phyloP scores from a whole-genome alignment of 495 filamentous ascomycete genomes.

The Annulohypoxylon nitens region DNA sequence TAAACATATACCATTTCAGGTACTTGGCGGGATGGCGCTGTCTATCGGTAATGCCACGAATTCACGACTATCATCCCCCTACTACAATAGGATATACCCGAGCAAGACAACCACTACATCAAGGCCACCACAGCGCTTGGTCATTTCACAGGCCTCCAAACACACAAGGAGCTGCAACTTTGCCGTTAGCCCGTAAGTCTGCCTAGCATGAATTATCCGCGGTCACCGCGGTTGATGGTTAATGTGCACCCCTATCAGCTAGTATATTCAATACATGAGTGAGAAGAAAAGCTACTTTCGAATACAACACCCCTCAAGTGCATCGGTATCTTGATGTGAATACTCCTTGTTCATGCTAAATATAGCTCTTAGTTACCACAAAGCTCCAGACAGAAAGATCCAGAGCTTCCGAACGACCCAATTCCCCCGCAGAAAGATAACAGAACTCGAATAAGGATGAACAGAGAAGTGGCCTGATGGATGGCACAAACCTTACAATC shows the following conservation, averaged over 20 bases:
- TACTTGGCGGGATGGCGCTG: conserved; percentile 47
- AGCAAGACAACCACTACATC: conserved; percentile 56
- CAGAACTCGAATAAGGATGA: neutral
- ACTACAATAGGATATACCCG: conserved; percentile 51
- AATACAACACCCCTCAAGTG: conserved; percentile 51
- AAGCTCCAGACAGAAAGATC: neutral
- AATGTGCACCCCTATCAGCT: neutral
- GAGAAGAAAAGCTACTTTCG: conserved; percentile 42
- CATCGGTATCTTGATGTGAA: neutral
- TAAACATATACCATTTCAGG: conserved; percentile 57
- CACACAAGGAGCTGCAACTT: conserved; percentile 53
- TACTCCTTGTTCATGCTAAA: neutral
- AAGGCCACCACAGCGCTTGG: conserved; percentile 59
- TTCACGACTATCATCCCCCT: conserved; percentile 49
- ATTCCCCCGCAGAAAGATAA: neutral
- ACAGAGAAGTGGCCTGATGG: neutral
- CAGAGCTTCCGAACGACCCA: neutral
- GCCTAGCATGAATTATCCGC: conserved; percentile 51
- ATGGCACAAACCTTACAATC: no score
- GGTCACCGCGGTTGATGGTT: conserved; percentile 28
- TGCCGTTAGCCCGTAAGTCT: conserved; percentile 61
- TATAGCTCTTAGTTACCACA: neutral
- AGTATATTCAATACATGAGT: neutral
- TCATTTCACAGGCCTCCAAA: conserved; percentile 59
- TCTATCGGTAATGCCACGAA: conserved; percentile 53